Base-by-base conservation (phyloP, 345 rosid species). In the Adansonia digitata region DNA sequence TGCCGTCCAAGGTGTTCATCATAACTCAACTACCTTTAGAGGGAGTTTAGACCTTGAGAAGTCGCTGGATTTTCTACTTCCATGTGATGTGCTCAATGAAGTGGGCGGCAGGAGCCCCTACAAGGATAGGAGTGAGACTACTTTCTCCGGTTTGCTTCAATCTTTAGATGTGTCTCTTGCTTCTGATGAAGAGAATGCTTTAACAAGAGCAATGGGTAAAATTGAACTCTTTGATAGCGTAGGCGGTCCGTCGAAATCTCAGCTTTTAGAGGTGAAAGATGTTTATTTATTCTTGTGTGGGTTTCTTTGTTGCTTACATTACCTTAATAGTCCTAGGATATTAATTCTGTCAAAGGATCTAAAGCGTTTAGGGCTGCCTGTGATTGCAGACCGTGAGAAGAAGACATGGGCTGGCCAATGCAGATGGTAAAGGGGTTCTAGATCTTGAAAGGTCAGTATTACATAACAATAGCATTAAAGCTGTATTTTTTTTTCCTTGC, bases 11-110 rank as follows among this genome's bases (percentile, higher is more conserved):
- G 80, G 70, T 64, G 51, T 69, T 52, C 79, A 76, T 5, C 73
- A 29, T 72, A 74, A 77, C 73, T 15, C 75, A 68, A 69, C 73
- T 20, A 73, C 65, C 67, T 78, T 51, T 4, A 75, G 72, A 67
- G 61, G 72, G 71, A 73, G 83, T 75, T 71, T 77, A 56, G 86
- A 84, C 35, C 10, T 81, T 48, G 82, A 74, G 77, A 80, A 78
- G 52, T 70, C 83, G 0, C 24, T 76, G 70, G 83, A 83, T 77
- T 49, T 37, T 82, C 45, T 83, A 46, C 74, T 61, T 76, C 80
- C 84, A 22, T 73, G 43, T 17, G 82, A 82, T 55, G 65, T 71
- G 67, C 76, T 84, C 34, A 74, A 79, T 80, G 85, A 81, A 31
- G 66, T 35, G 59, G 55, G 74, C 69, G 52, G 60, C 43, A 73